phyloP scores from a whole-genome alignment of 106 monocot species.

The Apostasia ramifera region DNA sequence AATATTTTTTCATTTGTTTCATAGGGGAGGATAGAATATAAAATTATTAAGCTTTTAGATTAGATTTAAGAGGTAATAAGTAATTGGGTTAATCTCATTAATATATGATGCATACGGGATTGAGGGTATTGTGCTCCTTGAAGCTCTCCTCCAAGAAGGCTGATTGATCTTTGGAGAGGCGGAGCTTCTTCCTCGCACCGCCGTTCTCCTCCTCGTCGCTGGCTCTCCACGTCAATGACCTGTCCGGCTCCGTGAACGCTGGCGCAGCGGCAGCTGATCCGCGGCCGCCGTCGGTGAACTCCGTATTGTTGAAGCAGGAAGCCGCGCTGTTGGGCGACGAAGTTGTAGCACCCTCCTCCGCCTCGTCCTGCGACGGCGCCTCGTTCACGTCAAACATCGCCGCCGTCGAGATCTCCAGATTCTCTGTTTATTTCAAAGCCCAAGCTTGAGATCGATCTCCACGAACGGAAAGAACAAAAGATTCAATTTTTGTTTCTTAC shows the following conservation, averaged over 20 bases:
- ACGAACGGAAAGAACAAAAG: too few relatives aligned
- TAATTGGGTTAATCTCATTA: too few relatives aligned
- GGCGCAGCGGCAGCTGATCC: not conserved
- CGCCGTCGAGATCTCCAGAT: not conserved
- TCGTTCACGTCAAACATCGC: constrained; percentile 5
- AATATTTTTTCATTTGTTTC: too few relatives aligned
- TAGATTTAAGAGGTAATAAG: not conserved
- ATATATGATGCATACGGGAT: constrained; percentile 34
- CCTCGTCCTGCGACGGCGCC: not conserved
- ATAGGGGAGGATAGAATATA: too few relatives aligned
- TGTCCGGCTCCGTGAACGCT: constrained; percentile 16
- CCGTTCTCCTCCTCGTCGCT: constrained; percentile 86
- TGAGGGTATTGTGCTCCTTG: constrained; percentile 75
- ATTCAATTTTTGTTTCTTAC: not conserved
- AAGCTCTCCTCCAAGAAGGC: constrained; percentile 79
- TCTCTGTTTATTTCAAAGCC: not conserved
- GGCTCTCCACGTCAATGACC: constrained; percentile 33
- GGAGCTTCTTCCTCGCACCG: constrained; percentile 54
- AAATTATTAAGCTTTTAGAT: not conserved
- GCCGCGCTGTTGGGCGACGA: constrained; percentile 4
- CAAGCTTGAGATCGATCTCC: not conserved
- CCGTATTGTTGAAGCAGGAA: not conserved
- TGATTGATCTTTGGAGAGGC: constrained; percentile 83
- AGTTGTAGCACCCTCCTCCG: constrained; percentile 5
- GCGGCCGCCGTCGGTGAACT: constrained; percentile 12